These are phyloP conservation scores for Solanum neorickii DNA, from an alignment of 257 asterid species.

Conservation along the genomic window DNA sequence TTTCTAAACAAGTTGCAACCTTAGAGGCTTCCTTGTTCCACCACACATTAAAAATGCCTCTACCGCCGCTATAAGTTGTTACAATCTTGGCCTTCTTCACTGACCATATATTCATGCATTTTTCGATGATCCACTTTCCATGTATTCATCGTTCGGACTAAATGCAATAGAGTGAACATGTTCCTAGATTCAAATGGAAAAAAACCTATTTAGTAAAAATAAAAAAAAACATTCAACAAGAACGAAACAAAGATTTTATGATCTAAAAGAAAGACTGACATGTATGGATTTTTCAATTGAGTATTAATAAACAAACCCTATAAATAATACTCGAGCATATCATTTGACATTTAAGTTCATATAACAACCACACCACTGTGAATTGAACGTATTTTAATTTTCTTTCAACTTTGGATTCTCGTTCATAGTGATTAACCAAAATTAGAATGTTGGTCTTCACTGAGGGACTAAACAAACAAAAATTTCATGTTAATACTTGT, in stretches of 20 bases:
- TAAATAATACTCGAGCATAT: neutral
- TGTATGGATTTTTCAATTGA: neutral
- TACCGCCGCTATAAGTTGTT: slow-evolving; percentile 61
- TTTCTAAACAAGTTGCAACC: too few relatives aligned
- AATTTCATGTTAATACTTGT: too few relatives aligned
- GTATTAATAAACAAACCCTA: neutral
- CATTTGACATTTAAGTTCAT: neutral
- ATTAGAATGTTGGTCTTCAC: too few relatives aligned
- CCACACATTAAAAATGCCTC: neutral
- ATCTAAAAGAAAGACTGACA: neutral
- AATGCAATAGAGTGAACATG: slow-evolving; percentile 88
- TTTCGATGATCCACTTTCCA: slow-evolving; percentile 82
- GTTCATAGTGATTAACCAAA: too few relatives aligned
- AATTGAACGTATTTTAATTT: too few relatives aligned
- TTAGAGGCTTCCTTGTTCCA: too few relatives aligned
- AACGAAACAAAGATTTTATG: neutral
- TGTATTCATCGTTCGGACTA: slow-evolving; percentile 78
- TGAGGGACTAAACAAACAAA: too few relatives aligned
- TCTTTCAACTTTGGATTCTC: too few relatives aligned
- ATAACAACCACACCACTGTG: too few relatives aligned
- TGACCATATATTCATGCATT: slow-evolving; percentile 54
- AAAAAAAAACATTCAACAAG: neutral
- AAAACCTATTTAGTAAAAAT: too few relatives aligned
- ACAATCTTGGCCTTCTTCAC: slow-evolving; percentile 86
- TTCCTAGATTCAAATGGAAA: slow-evolving; percentile 34